Base-by-base conservation (phyloP, 225 moss, liverwort and hornwort genomes). In the Rhytidiadelphus loreus region DNA sequence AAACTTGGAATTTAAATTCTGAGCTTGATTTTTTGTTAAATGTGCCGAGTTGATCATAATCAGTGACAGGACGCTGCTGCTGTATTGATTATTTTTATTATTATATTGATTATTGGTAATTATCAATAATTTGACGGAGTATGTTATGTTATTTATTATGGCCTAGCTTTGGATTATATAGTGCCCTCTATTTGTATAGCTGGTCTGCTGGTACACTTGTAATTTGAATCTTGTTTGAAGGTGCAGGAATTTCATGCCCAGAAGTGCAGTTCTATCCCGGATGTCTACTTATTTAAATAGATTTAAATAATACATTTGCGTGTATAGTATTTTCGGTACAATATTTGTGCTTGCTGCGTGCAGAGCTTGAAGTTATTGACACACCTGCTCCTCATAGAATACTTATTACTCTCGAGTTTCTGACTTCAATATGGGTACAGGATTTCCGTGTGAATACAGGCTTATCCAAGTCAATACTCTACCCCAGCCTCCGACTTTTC, bases 21-120 rank as follows among this genome's bases (percentile, higher is more conserved):
- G 53, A 90, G 87, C 83, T 90, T 87, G 91, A 81, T 86, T 83
- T 80, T 93, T 91, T 80, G 88, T 89, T 90, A 61, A 85, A 81
- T 88, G 88, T 93, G 81, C 84, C 23, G 89, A 93, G 90, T 91
- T 93, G 75, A 90, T 84, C 72, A 89, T 59, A 52, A 76, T 84
- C 82, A 90, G 87, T 77, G 81, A 87, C 83, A 88, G 80, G 77
- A 90, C 86, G 80, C 85, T 91, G 77, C 81, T 81, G 87, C 71
- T 91, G 81, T 81, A 86, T 83, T 89, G 86, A 83, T 88, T 87
- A 85, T 84, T 84, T 52, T 90, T 86, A 86, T 80, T 63, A 89
- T 85, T 60, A 84, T 90, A 69, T 80, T 88, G 75, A 91, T 89
- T 83, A 90, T 81, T 86, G 79, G 39, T 88, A 74, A 80, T 80